Percentiles rank a stretch among this genome's conserved stretches.
These are phyloP conservation scores for Ustilaginoidea virens DNA, from an alignment of 2,329 filamentous ascomycete species.

Conservation along the genomic window DNA sequence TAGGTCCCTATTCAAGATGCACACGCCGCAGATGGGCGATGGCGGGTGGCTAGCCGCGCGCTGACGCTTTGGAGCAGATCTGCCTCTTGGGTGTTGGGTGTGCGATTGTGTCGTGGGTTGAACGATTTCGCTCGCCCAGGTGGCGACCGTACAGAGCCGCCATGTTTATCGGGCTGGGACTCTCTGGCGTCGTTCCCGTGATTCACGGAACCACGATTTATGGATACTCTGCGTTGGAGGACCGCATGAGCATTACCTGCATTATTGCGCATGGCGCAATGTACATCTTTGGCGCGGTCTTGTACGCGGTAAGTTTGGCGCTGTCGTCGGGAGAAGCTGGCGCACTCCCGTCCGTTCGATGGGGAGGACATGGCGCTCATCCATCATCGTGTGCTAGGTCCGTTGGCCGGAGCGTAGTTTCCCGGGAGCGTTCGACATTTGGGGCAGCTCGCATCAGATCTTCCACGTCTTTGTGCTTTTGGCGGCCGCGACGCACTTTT, in stretches of 20 bases:
- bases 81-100: constrained; percentile 63
- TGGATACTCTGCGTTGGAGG: constrained; percentile 48
- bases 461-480: constrained; percentile 83
- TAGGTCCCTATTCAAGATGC: too few relatives aligned
- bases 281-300: constrained; percentile 71
- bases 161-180: constrained; percentile 81
- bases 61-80: constrained; percentile 40
- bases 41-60: too few relatives aligned
- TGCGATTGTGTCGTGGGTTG: constrained; percentile 59
- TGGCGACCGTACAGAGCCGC: constrained; percentile 74
- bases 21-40: too few relatives aligned
- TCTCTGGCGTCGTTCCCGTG: constrained; percentile 72
- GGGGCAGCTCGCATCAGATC: constrained; percentile 88
- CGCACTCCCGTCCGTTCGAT: not conserved
- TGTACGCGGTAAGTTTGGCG: constrained; percentile 68
- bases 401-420: constrained; percentile 69
- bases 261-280: constrained; percentile 63
- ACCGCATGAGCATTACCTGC: constrained; percentile 68
- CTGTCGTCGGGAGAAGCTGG: constrained; percentile 57
- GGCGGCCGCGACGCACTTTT: constrained; percentile 68
- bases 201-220: constrained; percentile 58
- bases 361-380: too few relatives aligned
- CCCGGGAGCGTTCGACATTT: constrained; percentile 75
- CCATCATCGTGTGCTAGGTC: too few relatives aligned
- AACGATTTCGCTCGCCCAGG: constrained; percentile 66